Percentiles rank a stretch among this genome's conserved stretches.
Evolutionary conservation across 148 eudicot genomes (phyloP).

Genomic region (Rhododendron mucronatum): DNA sequence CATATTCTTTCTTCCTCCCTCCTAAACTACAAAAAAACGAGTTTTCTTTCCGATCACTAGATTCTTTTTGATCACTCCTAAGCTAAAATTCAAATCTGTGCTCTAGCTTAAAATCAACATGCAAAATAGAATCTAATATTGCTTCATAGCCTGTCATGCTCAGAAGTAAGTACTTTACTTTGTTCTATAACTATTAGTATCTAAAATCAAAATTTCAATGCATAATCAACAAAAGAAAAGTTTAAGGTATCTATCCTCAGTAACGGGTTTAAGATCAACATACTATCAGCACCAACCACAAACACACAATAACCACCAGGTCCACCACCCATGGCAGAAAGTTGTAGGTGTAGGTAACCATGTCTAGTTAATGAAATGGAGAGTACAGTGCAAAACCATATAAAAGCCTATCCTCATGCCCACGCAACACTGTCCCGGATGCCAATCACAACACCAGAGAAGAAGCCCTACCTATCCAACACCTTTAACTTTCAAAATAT

Average conservation of each 20-base stretch:
- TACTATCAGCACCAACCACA: background rate
- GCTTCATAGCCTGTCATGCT: background rate
- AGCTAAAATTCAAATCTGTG: background rate
- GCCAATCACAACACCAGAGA: background rate
- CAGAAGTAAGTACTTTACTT: background rate
- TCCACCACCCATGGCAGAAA: background rate
- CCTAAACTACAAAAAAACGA: background rate
- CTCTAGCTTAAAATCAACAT: background rate
- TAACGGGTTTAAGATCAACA: background rate
- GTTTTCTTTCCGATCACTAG: background rate
- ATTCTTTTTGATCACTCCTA: background rate
- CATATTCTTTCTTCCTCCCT: background rate
- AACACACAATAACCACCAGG: background rate
- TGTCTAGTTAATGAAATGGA: background rate
- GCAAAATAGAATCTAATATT: background rate
- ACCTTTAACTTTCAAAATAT: background rate
- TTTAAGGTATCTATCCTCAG: background rate
- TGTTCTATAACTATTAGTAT: background rate
- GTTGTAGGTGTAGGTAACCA: background rate
- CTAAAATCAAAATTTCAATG: background rate
- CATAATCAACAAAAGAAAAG: background rate
- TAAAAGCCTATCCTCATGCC: background rate
- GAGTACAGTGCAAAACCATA: background rate
- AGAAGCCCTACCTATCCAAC: background rate
- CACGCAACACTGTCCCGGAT: background rate